phyloP scores from a whole-genome alignment of 116 monocot species.

The Cymodocea nodosa region DNA sequence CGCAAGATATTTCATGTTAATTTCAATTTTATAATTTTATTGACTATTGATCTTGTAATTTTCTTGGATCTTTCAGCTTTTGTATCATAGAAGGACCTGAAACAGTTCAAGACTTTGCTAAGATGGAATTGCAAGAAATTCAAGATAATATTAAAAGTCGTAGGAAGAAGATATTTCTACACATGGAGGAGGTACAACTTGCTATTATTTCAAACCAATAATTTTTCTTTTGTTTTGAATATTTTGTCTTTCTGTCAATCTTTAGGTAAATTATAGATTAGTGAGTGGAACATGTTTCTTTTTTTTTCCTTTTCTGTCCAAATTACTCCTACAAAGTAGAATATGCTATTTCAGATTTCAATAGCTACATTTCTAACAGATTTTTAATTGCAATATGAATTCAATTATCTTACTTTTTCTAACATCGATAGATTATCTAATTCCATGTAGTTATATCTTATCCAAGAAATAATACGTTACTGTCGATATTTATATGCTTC shows the following conservation, averaged over 20 bases:
- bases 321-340: too few relatives aligned
- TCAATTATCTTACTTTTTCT: too few relatives aligned
- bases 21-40: background rate
- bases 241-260: background rate
- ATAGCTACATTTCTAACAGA: too few relatives aligned
- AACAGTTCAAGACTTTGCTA: slow-evolving; percentile 88
- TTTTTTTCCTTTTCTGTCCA: too few relatives aligned
- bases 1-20: background rate
- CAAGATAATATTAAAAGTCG: slow-evolving; percentile 86
- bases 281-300: too few relatives aligned
- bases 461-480: background rate
- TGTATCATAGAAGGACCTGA: slow-evolving; percentile 94
- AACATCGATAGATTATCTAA: too few relatives aligned
- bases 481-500: background rate
- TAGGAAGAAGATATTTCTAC: slow-evolving; percentile 72
- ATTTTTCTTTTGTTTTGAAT: background rate
- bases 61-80: slow-evolving; percentile 31
- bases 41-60: background rate
- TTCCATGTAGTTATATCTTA: too few relatives aligned
- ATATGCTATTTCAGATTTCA: too few relatives aligned
- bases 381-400: too few relatives aligned
- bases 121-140: slow-evolving; percentile 84
- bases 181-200: slow-evolving; percentile 56
- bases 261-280: too few relatives aligned
- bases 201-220: background rate